Evolutionary conservation across 2,329 filamentous ascomycete species (phyloP).

Genomic region (Monilinia fructigena): DNA sequence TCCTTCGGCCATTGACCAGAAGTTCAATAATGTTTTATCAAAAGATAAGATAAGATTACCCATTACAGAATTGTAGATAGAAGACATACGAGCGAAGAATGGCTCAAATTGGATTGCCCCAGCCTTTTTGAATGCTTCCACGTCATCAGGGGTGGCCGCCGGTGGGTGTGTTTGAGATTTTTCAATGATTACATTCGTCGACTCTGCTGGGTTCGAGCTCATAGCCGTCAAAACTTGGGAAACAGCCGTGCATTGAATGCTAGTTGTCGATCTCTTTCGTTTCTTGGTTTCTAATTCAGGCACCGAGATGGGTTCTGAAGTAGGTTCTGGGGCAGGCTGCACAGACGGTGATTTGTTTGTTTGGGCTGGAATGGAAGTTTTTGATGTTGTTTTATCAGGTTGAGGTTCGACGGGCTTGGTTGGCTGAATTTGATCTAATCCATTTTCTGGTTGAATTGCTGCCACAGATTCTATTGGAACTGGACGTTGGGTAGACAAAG

Average conservation of each 20-base stretch:
- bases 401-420: neutral
- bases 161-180: neutral
- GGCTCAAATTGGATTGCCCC: slow-evolving; percentile 27
- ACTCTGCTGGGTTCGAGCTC: neutral
- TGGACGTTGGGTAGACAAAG: too few species aligned
- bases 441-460: neutral
- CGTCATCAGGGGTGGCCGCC: neutral
- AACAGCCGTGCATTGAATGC: neutral
- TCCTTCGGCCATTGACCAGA: slow-evolving; percentile 27
- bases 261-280: neutral
- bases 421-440: neutral
- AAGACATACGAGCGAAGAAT: slow-evolving; percentile 28
- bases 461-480: neutral
- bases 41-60: slow-evolving; percentile 37
- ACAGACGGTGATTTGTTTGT: neutral
- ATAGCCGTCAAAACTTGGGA: neutral
- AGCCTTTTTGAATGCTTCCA: slow-evolving; percentile 23
- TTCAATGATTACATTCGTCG: neutral
- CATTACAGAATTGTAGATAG: slow-evolving; percentile 28
- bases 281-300: neutral
- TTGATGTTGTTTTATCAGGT: neutral
- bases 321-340: neutral
- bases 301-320: neutral
- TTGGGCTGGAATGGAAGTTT: neutral
- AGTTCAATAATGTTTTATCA: slow-evolving; percentile 32